Conservation (phyloP, 495 filamentous ascomycete species). For the Neurospora sp. region DNA sequence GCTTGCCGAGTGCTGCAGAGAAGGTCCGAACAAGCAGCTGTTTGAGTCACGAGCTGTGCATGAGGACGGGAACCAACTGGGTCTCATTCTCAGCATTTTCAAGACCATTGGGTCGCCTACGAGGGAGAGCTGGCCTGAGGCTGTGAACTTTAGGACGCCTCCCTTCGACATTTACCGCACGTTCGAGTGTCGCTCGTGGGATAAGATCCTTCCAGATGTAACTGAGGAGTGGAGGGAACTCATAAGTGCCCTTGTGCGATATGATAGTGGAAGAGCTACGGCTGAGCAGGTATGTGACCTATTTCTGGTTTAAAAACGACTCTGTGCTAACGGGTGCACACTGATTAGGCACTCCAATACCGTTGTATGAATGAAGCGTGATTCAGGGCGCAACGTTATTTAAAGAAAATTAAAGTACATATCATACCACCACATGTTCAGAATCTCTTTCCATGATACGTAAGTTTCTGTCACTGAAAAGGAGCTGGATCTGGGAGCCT, state of each 20-base stretch:
- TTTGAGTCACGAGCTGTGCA: conserved; percentile 64
- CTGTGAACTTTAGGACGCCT: conserved; percentile 33
- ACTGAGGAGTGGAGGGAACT: conserved; percentile 9
- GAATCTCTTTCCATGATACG: not conserved
- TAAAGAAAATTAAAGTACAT: not conserved
- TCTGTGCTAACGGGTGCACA: not conserved
- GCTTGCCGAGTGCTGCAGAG: conserved; percentile 56
- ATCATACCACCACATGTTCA: too few species aligned
- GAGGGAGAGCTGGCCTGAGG: conserved; percentile 63
- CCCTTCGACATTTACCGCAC: conserved; percentile 45
- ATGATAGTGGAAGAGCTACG: conserved; percentile 9
- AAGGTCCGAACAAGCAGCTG: conserved; percentile 41
- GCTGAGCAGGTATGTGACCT: conserved; percentile 9
- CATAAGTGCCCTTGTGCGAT: conserved; percentile 8
- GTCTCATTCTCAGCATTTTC: conserved; percentile 84
- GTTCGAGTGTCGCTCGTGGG: conserved; percentile 28
- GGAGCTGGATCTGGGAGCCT: not conserved
- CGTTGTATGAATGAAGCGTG: not conserved
- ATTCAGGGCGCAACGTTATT: not conserved
- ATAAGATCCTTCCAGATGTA: conserved; percentile 10
- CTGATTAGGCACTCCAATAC: not conserved
- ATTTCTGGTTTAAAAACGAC: not conserved
- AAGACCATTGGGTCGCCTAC: conserved; percentile 78
- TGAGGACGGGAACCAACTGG: conserved; percentile 84
- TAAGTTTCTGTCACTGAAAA: not conserved